phyloP scores from a whole-genome alignment of 495 filamentous ascomycete genomes.

The Trichoderma gamsii region DNA sequence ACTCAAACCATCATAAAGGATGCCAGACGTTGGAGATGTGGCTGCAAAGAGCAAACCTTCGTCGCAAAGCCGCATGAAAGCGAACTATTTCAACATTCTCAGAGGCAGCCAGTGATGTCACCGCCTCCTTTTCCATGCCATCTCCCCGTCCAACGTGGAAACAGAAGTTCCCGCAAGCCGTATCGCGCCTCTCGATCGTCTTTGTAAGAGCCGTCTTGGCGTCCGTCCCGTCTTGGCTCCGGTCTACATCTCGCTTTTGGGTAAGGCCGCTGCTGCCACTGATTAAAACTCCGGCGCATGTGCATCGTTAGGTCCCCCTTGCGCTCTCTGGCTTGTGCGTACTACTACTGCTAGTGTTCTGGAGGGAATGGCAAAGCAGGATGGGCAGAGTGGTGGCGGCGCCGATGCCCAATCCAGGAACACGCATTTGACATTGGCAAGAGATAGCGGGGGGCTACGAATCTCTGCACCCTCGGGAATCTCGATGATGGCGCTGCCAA shows the following conservation, averaged over 20 bases:
- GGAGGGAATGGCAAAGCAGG: not conserved
- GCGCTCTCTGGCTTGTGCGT: not conserved
- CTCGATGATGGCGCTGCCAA: conserved; percentile 10
- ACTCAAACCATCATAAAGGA: too few species aligned
- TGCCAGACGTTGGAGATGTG: not conserved
- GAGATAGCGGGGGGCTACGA: not conserved
- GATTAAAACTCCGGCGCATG: not conserved
- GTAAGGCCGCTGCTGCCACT: not conserved
- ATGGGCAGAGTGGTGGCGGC: not conserved
- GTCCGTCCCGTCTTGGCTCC: conserved; percentile 12
- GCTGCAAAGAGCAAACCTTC: not conserved
- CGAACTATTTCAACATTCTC: not conserved
- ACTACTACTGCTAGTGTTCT: not conserved
- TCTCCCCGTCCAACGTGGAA: not conserved
- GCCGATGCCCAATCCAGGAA: conserved; percentile 10
- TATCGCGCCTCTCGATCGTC: not conserved
- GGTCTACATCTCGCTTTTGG: not conserved
- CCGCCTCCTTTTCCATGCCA: not conserved
- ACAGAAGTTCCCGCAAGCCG: conserved; percentile 12
- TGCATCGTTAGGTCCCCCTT: not conserved
- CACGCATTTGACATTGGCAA: not conserved
- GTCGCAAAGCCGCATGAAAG: not conserved
- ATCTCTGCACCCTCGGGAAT: not conserved
- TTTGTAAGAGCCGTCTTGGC: conserved; percentile 4
- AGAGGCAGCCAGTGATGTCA: conserved; percentile 8